Percentiles rank a stretch among this genome's conserved stretches.
These are phyloP conservation scores for Xylaria sp. DNA, from an alignment of 2,329 filamentous ascomycete species.

Conservation along the genomic window DNA sequence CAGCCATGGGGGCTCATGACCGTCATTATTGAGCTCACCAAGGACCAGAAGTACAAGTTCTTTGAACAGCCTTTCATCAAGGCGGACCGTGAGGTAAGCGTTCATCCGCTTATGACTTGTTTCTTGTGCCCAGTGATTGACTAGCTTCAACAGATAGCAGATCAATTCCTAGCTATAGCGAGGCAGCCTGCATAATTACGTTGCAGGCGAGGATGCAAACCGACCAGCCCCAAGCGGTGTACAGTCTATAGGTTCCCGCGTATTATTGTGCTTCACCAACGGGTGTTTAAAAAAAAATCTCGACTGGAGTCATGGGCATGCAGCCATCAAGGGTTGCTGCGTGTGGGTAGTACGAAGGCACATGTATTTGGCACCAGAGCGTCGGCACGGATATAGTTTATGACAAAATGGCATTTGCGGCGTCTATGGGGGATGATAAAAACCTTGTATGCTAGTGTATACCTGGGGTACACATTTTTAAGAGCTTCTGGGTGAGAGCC, in stretches of 20 bases:
- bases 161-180: slow-evolving; percentile 39
- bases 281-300: slow-evolving; percentile 2
- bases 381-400: slow-evolving; percentile 16
- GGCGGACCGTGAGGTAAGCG: slow-evolving; percentile 80
- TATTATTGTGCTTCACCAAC: slow-evolving; percentile 6
- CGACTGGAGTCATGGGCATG: slow-evolving; percentile 10
- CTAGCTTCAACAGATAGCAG: slow-evolving; percentile 36
- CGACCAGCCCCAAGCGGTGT: neutral
- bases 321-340: neutral
- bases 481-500: slow-evolving; percentile 10
- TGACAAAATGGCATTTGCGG: slow-evolving; percentile 29
- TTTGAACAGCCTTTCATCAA: slow-evolving; percentile 94
- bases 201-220: neutral
- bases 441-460: slow-evolving; percentile 20
- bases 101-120: neutral
- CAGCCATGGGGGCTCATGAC: slow-evolving; percentile 96
- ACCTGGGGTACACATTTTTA: slow-evolving; percentile 1
- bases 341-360: slow-evolving; percentile 1
- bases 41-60: slow-evolving; percentile 89
- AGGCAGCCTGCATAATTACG: slow-evolving; percentile 32
- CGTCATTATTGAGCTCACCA: slow-evolving; percentile 85
- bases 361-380: slow-evolving; percentile 18
- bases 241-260: neutral
- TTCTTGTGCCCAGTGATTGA: neutral
- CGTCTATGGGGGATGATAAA: slow-evolving; percentile 26